Evolutionary conservation across 306 rosid genomes (phyloP), one percentile per base, ranked within the genome.

Genomic region (Sophora flavescens): DNA sequence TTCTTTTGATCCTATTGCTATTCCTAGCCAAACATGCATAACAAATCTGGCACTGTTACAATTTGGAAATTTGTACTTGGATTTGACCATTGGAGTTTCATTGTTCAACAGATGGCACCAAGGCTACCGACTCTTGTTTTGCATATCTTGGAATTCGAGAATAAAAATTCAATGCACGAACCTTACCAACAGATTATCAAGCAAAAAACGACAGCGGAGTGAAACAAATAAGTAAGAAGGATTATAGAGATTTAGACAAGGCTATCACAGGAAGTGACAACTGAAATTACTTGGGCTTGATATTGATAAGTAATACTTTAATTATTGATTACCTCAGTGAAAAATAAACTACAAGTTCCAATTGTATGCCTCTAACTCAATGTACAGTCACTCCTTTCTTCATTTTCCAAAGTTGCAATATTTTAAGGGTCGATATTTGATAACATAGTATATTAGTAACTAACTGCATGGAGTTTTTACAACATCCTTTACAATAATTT

Each of bases 271-370:
- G 26, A 67, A 66, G 80, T 84, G 82, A 76, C 63, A 60, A 51
- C 28, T 50, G 70, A 30, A 72, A 63, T 32, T 33, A 74, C 14
- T 38, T 26, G 47, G 59, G 50, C 63, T 41, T 66, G 41, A 76
- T 41, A 69, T 45, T 68, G 63, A 78, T 53, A n/a, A 15, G 35
- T 30, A 45, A 12, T 45, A 41, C 12, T 64, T 79, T 72, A 59
- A 45, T 73, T 26, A 70, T 51, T 71, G 32, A 54, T 28, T 28
- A 30, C 15, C 16, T 10, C 61, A 54, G 28, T 17, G 3, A 7
- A 26, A 48, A 76, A 75, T 61, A 67, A 64, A 26, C 45, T 76
- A 58, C 72, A 60, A 18, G 32, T 70, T 81, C 64, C 72, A 80
- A 30, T 68, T 76, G 70, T 5, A 48, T 67, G 66, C 68, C 48